These are phyloP conservation scores for Paraleonurus japonicus DNA, from an alignment of 257 asterid species.

Conservation along the genomic window DNA sequence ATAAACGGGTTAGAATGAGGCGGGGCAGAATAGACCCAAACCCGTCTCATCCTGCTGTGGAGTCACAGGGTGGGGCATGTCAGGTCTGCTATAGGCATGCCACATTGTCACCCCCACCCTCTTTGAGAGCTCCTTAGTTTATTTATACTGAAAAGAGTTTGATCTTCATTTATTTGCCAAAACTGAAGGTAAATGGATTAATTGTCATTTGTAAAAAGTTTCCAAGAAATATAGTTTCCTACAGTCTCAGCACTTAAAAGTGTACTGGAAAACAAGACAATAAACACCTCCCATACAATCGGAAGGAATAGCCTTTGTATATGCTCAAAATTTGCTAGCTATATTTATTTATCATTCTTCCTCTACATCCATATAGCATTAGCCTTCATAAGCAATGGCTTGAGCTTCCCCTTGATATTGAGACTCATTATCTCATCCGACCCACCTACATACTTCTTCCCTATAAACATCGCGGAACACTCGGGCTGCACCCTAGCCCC, in stretches of 20 bases:
- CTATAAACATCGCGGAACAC: slow-evolving; percentile 64
- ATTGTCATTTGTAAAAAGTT: background rate
- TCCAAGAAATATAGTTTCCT: background rate
- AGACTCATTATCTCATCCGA: slow-evolving; percentile 66
- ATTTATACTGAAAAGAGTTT: background rate
- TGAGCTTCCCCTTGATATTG: slow-evolving; percentile 47
- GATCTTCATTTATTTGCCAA: background rate
- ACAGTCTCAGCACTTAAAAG: background rate
- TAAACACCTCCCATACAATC: no score
- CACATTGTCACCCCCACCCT: no score
- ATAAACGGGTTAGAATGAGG: no score
- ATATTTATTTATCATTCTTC: background rate
- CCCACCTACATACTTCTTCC: slow-evolving; percentile 52
- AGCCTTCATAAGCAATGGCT: slow-evolving; percentile 54
- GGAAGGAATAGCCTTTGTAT: no score
- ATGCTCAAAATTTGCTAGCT: background rate
- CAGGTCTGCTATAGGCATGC: no score
- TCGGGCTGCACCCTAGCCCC: slow-evolving; percentile 51
- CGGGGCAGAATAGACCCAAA: no score
- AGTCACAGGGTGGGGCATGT: no score
- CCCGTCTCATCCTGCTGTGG: no score
- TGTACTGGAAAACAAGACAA: background rate
- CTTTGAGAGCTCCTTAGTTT: background rate
- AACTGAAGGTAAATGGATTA: background rate
- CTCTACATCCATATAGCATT: slow-evolving; percentile 58